A percentile compares a stretch with the other conserved stretches of the same genome.
Conservation (phyloP, 1,139 yeast genomes). For the Yamadazyma conglobata region DNA sequence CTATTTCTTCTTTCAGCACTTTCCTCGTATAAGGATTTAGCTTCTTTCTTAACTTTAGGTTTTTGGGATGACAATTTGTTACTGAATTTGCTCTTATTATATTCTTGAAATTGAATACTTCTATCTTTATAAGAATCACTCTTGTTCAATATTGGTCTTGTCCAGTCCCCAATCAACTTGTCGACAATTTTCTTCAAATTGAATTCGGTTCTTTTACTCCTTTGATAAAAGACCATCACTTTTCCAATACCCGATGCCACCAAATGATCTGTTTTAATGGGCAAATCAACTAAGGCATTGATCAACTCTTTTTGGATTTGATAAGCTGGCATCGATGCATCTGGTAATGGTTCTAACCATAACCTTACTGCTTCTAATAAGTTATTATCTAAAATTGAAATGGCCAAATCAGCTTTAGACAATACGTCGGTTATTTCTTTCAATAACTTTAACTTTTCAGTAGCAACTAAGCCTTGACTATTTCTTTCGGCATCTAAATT, state of each 20-base stretch:
- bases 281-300: constrained; percentile 67
- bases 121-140: constrained; percentile 93
- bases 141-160: constrained; percentile 94
- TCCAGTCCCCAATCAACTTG: constrained; percentile 92
- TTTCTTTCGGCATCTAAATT: constrained; percentile 84
- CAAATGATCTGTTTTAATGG: constrained; percentile 92
- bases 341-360: constrained; percentile 98
- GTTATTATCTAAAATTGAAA: constrained; percentile 91
- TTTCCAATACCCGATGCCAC: constrained; percentile 94
- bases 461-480: constrained; percentile 72
- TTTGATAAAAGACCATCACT: constrained; percentile 89
- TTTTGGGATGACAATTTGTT: constrained; percentile 43
- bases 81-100: constrained; percentile 57
- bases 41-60: constrained; percentile 33
- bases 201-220: constrained; percentile 86
- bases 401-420: constrained; percentile 81
- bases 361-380: constrained; percentile 88
- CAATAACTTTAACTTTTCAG: constrained; percentile 78
- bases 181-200: constrained; percentile 85
- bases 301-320: constrained; percentile 91
- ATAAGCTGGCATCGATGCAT: constrained; percentile 94
- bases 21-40: constrained; percentile 72
- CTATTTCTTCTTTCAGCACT: constrained; percentile 90
- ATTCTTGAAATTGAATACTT: constrained; percentile 65
- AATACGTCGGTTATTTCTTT: constrained; percentile 75